Base-by-base conservation (phyloP, 148 eudicot species). In the Persicaria maculosa region DNA sequence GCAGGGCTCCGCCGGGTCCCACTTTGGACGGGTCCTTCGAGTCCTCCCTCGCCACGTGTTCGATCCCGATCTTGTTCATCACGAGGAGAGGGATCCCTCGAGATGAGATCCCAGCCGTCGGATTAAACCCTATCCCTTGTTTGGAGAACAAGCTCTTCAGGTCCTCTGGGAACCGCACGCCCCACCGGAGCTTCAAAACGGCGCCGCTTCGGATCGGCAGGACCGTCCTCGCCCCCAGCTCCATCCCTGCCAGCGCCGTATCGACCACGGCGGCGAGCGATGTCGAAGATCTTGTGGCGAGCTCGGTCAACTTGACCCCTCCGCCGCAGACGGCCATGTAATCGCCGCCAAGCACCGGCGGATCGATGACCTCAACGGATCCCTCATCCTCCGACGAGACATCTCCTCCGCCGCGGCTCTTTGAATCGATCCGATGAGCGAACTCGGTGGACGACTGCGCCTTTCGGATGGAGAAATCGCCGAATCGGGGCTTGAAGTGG, bases 61-160 rank as follows among this genome's bases (percentile, higher is more conserved):
- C 93, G 71, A 93, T 81, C 72, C 90, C 84, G 43, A 93, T 91
- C 77, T 93, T 93, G 73, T 89, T 85, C 82, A 93, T 84, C 78
- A 82, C 88, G 57, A 93, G 70, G 72, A 77, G 59, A 12, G 91
- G 93, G 22, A 88, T 71, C 48, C 83, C 84, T 73, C 79, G 79
- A 47, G 84, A 68, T 72, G 80, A 67, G n/a, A 79, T 74, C 83
- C 77, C 80, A 58, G 76, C 83, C 82, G 80, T 74, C 44, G 73
- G 76, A 53, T 79, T 77, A 4, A 36, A 61, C 68, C 44, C 78
- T 14, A 44, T 71, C 50, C 68, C 80, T 6, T 44, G 74, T 62
- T 73, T 73, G 46, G 46, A 2, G 77, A 83, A 71, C 43, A 77
- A 43, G 8, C 19, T 19, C 54, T 62, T 75, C 5, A 83, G 54